Conservation (phyloP, 108 stramenopile species). For the Nitzschia inconspicua region DNA sequence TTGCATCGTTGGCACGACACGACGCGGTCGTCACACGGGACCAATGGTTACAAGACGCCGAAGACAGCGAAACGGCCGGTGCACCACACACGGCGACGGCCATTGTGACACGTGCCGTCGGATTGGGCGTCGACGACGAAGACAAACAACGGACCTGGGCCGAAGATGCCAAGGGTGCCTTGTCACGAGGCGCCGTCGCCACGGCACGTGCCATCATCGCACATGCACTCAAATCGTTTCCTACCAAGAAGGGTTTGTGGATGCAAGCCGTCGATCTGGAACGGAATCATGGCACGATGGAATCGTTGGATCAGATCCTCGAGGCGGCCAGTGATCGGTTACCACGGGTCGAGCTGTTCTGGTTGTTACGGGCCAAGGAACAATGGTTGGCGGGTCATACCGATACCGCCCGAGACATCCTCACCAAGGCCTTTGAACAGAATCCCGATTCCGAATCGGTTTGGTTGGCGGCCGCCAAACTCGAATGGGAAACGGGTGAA, state of each 20-base stretch:
- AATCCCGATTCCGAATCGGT: slow-evolving; percentile 95
- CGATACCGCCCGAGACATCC: slow-evolving; percentile 85
- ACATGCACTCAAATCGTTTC: slow-evolving; percentile 75
- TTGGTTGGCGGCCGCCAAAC: slow-evolving; percentile 95
- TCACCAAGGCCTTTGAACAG: slow-evolving; percentile 89
- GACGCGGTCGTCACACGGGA: slow-evolving; percentile 84
- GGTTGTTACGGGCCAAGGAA: slow-evolving; percentile 97
- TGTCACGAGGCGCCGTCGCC: slow-evolving; percentile 61
- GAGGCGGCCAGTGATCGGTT: slow-evolving; percentile 79
- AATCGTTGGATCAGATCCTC: slow-evolving; percentile 72
- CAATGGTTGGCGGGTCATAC: slow-evolving; percentile 88
- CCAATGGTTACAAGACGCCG: slow-evolving; percentile 91
- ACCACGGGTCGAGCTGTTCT: slow-evolving; percentile 92
- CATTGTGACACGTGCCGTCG: slow-evolving; percentile 81
- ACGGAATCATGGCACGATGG: slow-evolving; percentile 34
- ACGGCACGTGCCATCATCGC: slow-evolving; percentile 89
- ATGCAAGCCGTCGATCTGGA: slow-evolving; percentile 92
- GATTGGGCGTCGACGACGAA: slow-evolving; percentile 89
- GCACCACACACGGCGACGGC: slow-evolving; percentile 88
- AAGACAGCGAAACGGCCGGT: slow-evolving; percentile 75
- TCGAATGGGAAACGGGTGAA: slow-evolving; percentile 97
- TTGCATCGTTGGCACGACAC: slow-evolving; percentile 55
- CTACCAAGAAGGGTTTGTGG: slow-evolving; percentile 84
- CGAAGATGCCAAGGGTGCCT: slow-evolving; percentile 89
- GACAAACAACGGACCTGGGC: slow-evolving; percentile 94